phyloP scores from a whole-genome alignment of 2,329 filamentous ascomycete genomes.

The Apiospora saccharicola region DNA sequence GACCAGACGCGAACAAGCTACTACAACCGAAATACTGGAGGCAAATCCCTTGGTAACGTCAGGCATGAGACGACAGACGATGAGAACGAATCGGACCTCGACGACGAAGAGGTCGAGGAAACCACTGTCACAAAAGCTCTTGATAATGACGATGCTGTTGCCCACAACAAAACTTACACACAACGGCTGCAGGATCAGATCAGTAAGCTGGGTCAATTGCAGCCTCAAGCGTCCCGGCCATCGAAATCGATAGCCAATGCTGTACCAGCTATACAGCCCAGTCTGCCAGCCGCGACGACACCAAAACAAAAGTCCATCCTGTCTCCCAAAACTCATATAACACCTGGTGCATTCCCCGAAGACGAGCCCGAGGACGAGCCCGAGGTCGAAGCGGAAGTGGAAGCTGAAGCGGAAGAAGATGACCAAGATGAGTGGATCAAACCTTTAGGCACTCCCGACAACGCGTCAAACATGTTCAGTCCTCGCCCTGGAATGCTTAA shows the following conservation, averaged over 20 bases:
- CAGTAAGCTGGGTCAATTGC: constrained; percentile 70
- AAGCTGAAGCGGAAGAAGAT: constrained; percentile 37
- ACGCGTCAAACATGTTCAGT: constrained; percentile 46
- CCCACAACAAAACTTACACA: constrained; percentile 89
- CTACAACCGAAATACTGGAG: constrained; percentile 75
- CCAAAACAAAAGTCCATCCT: constrained; percentile 49
- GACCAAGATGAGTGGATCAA: constrained; percentile 71
- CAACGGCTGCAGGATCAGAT: constrained; percentile 94
- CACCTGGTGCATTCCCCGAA: constrained; percentile 67
- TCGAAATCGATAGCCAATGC: constrained; percentile 57
- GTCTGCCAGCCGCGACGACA: constrained; percentile 30
- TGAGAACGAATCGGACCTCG: constrained; percentile 54
- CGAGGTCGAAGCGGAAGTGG: constrained; percentile 46
- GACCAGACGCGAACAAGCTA: constrained; percentile 78
- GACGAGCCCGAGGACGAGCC: constrained; percentile 51
- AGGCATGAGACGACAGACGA: constrained; percentile 49
- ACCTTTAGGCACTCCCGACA: constrained; percentile 52
- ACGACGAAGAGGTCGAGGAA: constrained; percentile 57
- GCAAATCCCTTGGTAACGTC: constrained; percentile 70
- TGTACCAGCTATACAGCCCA: constrained; percentile 41
- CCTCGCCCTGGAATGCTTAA: constrained; percentile 64
- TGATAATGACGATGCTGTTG: constrained; percentile 58
- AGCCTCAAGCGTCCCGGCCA: constrained; percentile 54
- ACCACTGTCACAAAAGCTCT: constrained; percentile 48
- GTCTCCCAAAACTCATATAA: constrained; percentile 47